Conservation (phyloP, 176 grass and related monocot species). For the Elymus sibiricus region DNA sequence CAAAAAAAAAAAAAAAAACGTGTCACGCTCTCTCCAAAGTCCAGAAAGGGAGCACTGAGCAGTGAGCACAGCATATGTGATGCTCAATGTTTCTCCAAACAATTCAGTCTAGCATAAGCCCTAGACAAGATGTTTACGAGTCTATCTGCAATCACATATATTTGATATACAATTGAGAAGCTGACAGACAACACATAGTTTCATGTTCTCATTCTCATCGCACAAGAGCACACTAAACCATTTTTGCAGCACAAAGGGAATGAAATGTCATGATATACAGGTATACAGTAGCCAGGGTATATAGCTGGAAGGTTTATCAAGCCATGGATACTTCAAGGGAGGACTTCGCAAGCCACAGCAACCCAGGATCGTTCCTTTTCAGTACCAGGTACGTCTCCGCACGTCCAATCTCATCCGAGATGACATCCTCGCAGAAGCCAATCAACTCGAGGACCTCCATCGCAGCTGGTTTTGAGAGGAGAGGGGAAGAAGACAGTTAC, state of each 20-base stretch:
- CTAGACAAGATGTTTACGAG: background rate
- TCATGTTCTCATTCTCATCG: conserved; percentile 6
- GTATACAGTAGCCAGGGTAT: background rate
- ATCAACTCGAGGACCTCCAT: conserved; percentile 91
- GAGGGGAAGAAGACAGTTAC: background rate
- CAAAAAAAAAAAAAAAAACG: too few relatives aligned
- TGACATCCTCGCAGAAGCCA: conserved; percentile 73
- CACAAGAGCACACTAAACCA: background rate
- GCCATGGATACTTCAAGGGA: conserved; percentile 78
- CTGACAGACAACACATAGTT: background rate
- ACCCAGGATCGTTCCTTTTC: conserved; percentile 90
- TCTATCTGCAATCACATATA: background rate
- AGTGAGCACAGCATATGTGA: background rate
- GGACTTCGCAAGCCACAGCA: conserved; percentile 87
- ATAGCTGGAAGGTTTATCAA: conserved; percentile 16
- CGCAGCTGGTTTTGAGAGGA: conserved; percentile 47
- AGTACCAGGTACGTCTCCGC: conserved; percentile 71
- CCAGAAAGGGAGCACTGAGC: background rate
- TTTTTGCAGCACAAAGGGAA: background rate
- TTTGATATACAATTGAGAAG: background rate
- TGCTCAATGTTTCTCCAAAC: background rate
- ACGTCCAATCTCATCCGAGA: conserved; percentile 59
- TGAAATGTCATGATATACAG: background rate
- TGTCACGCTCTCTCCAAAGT: background rate
- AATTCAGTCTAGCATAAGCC: background rate